Percentiles rank a stretch among this genome's conserved stretches.
Evolutionary conservation across 164 flowering plant species (phyloP).

Genomic region (Hamamelis virginiana): DNA sequence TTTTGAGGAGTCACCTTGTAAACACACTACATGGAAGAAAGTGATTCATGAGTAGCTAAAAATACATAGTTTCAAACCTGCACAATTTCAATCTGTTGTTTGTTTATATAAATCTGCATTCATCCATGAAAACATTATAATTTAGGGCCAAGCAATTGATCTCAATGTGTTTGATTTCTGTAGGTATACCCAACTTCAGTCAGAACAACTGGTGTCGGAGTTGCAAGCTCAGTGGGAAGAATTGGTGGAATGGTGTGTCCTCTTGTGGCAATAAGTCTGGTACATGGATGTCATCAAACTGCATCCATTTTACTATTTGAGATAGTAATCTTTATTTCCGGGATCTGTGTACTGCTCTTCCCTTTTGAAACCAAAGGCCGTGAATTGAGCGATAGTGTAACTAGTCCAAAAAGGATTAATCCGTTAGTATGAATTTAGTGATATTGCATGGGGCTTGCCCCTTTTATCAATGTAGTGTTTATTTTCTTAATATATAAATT

Average conservation of each 20-base stretch:
- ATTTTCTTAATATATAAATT: neutral
- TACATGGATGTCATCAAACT: slow-evolving; percentile 71
- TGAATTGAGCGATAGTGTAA: slow-evolving; percentile 45
- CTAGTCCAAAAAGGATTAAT: slow-evolving; percentile 6
- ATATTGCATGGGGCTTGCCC: neutral
- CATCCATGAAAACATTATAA: neutral
- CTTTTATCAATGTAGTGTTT: neutral
- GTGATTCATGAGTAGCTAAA: no score
- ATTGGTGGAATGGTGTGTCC: slow-evolving; percentile 88
- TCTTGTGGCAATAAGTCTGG: slow-evolving; percentile 75
- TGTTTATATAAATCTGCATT: neutral
- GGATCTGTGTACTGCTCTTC: slow-evolving; percentile 54
- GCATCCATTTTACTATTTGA: slow-evolving; percentile 58
- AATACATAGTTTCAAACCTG: neutral
- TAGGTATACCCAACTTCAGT: slow-evolving; percentile 80
- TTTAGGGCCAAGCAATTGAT: neutral
- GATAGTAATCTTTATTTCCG: slow-evolving; percentile 48
- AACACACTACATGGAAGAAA: no score
- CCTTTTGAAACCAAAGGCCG: slow-evolving; percentile 79
- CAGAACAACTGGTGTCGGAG: slow-evolving; percentile 71
- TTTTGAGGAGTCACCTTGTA: no score
- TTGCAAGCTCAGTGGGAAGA: slow-evolving; percentile 69
- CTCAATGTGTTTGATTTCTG: slow-evolving; percentile 7
- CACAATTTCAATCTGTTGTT: neutral
- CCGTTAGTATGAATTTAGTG: neutral